Percentiles rank a stretch among this genome's conserved stretches.
Evolutionary conservation across 2,329 filamentous ascomycete species (phyloP).

Genomic region (Claviceps sp.): DNA sequence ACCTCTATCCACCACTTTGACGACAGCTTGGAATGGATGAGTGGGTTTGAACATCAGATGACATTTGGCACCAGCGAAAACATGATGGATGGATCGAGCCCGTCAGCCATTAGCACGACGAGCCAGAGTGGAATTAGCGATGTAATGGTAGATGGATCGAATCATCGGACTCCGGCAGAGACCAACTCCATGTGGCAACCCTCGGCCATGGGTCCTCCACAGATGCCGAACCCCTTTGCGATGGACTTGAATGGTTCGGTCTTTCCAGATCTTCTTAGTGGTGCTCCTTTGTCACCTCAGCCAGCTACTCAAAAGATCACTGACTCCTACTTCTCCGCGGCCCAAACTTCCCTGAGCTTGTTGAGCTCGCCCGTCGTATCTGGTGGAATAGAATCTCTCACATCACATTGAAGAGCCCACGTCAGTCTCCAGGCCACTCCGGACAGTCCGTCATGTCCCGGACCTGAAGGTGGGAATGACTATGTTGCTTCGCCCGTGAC

Average conservation of each 20-base stretch:
- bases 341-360: conserved; percentile 59
- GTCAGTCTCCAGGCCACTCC: conserved; percentile 50
- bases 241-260: conserved; percentile 62
- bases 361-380: conserved; percentile 61
- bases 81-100: conserved; percentile 83
- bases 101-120: conserved; percentile 87
- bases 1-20: conserved; percentile 49
- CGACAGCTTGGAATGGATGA: conserved; percentile 70
- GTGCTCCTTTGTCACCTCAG: conserved; percentile 65
- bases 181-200: conserved; percentile 55
- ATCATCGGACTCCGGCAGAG: conserved; percentile 41
- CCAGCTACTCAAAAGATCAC: conserved; percentile 55
- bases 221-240: conserved; percentile 56
- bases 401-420: conserved; percentile 50
- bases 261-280: conserved; percentile 63
- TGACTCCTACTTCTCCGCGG: conserved; percentile 68
- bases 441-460: conserved; percentile 53
- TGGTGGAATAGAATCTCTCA: conserved; percentile 41
- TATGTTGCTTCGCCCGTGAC: conserved; percentile 44
- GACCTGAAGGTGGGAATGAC: conserved; percentile 47
- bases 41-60: conserved; percentile 68
- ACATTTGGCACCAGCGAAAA: conserved; percentile 60
- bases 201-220: conserved; percentile 54
- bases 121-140: conserved; percentile 89
- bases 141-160: conserved; percentile 73